Percentiles rank a stretch among this genome's conserved stretches.
phyloP scores from a whole-genome alignment of 1,139 yeast genomes.

The Lodderomyces pseudojiufengensis region DNA sequence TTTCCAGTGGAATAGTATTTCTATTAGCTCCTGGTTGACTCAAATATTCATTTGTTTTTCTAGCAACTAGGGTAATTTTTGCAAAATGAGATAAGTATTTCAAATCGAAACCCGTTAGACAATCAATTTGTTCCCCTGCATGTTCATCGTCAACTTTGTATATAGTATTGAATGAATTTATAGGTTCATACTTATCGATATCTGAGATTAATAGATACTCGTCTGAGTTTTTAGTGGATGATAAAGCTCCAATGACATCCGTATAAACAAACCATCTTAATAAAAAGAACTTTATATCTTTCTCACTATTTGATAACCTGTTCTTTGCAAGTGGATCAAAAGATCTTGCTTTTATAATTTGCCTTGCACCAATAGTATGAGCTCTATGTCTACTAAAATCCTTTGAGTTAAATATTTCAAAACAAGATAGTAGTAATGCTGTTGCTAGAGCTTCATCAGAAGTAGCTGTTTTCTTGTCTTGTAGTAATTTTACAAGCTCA shows the following conservation, averaged over 20 bases:
- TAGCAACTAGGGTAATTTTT: constrained; percentile 42
- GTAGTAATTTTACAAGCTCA: constrained; percentile 51
- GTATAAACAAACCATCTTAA: constrained; percentile 71
- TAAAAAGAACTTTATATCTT: constrained; percentile 54
- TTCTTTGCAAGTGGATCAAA: constrained; percentile 4
- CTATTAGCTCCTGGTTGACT: constrained; percentile 12
- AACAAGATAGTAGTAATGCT: constrained; percentile 59
- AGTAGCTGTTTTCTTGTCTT: constrained; percentile 50
- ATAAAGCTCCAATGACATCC: constrained; percentile 63
- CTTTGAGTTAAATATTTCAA: constrained; percentile 51
- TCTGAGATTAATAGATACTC: constrained; percentile 20
- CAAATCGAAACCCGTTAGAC: constrained; percentile 56
- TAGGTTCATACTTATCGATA: constrained; percentile 16
- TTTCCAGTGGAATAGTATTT: constrained; percentile 26
- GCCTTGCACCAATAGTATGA: constrained; percentile 67
- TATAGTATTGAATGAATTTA: constrained; percentile 2
- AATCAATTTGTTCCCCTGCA: constrained; percentile 43
- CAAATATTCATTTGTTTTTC: constrained; percentile 30
- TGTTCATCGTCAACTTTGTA: neutral
- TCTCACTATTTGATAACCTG: constrained; percentile 22
- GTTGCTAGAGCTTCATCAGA: constrained; percentile 68
- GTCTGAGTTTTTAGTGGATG: constrained; percentile 32
- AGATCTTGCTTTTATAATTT: constrained; percentile 55
- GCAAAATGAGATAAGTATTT: constrained; percentile 49
- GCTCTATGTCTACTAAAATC: constrained; percentile 56